phyloP scores from a whole-genome alignment of 768 basidiomycete genomes.

The Rhizopogon vinicolor region DNA sequence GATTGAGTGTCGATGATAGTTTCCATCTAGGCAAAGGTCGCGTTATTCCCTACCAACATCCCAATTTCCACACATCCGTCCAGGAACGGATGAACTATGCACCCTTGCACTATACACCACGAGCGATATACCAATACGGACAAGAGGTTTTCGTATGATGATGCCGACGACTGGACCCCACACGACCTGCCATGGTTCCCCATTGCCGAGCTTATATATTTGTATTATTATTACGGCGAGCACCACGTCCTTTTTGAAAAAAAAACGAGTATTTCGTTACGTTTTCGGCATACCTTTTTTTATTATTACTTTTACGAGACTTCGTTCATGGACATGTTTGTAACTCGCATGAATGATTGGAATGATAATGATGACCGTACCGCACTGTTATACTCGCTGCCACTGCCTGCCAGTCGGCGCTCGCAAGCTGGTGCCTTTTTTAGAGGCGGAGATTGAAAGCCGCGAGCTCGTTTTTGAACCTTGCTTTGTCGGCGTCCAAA shows the following conservation, averaged over 20 bases:
- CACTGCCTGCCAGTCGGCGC: no score
- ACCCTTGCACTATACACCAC: conserved; percentile 51
- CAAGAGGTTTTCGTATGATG: conserved; percentile 43
- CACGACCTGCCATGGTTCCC: not conserved
- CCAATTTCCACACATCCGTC: conserved; percentile 63
- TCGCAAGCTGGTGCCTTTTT: no score
- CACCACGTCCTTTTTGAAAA: not conserved
- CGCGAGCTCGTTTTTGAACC: no score
- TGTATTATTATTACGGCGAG: not conserved
- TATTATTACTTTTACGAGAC: not conserved
- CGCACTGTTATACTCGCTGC: no score
- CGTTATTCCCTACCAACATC: conserved; percentile 36
- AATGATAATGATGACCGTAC: not conserved
- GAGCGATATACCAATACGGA: conserved; percentile 44
- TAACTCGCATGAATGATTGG: not conserved
- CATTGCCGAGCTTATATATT: no score
- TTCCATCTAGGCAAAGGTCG: conserved; percentile 56
- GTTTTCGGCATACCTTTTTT: not conserved
- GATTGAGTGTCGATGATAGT: conserved; percentile 7
- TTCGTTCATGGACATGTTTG: not conserved
- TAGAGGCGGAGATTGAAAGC: no score
- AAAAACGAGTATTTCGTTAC: not conserved
- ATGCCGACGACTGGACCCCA: not conserved
- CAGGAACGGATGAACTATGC: conserved; percentile 48
- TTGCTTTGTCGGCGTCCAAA: no score